Conservation (phyloP, 1,139 yeast genomes). For the Meyerozyma carpophila region DNA sequence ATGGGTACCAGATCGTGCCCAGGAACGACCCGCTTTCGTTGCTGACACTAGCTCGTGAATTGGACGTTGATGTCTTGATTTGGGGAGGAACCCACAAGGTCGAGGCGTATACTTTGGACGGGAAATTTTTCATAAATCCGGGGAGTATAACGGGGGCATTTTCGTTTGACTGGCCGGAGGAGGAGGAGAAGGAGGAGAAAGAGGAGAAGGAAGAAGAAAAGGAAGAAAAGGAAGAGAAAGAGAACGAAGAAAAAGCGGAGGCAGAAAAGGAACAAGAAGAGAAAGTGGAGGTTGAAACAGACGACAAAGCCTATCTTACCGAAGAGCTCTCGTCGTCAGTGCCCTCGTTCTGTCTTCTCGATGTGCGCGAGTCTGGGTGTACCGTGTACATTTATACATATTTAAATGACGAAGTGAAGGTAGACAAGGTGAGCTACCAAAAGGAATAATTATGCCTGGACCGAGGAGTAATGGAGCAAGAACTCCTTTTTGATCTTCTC, state of each 20-base stretch:
- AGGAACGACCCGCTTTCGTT: constrained; percentile 81
- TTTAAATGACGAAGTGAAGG: constrained; percentile 79
- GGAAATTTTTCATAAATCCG: constrained; percentile 88
- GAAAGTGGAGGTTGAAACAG: constrained; percentile 5
- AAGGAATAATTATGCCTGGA: constrained; percentile 51
- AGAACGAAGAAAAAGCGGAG: constrained; percentile 6
- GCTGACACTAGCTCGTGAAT: constrained; percentile 76
- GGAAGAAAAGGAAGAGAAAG: constrained; percentile 5
- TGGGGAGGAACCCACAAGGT: constrained; percentile 97
- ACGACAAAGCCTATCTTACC: constrained; percentile 7
- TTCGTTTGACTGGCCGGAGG: constrained; percentile 42
- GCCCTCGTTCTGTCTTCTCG: constrained; percentile 90
- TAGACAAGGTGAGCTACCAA: constrained; percentile 80
- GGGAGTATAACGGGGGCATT: constrained; percentile 96
- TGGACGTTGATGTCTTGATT: constrained; percentile 87
- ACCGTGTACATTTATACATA: constrained; percentile 82
- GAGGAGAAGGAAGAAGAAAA: constrained; percentile 13
- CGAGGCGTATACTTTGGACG: constrained; percentile 89
- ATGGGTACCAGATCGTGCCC: constrained; percentile 83
- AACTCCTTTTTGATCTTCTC: constrained; percentile 86
- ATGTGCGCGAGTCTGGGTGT: constrained; percentile 71
- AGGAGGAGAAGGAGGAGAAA: constrained; percentile 17
- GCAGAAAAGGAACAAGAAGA: constrained; percentile 2
- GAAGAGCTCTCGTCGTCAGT: constrained; percentile 24
- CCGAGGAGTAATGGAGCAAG: constrained; percentile 59